Evolutionary conservation across 805 yeast genomes (phyloP).

Genomic region (Metschnikowia henanensis): DNA sequence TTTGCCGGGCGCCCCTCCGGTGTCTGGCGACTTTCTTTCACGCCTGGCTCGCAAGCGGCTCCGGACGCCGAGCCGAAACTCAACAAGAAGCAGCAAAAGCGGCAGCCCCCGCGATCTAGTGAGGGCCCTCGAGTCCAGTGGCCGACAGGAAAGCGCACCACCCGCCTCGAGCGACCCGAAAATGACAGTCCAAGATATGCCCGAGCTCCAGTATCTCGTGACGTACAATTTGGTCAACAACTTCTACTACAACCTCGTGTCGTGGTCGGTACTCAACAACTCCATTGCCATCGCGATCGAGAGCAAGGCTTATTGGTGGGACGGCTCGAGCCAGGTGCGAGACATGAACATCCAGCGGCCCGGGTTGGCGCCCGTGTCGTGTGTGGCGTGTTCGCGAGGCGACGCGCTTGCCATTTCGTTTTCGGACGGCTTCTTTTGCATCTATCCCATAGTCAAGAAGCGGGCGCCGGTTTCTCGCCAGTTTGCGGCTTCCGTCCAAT

Average conservation of each 20-base stretch:
- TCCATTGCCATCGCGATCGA: slow-evolving; percentile 69
- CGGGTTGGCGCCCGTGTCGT: slow-evolving; percentile 40
- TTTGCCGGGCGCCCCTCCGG: background rate
- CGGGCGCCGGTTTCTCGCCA: slow-evolving; percentile 31
- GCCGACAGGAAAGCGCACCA: background rate
- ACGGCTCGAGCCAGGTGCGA: slow-evolving; percentile 42
- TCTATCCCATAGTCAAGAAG: slow-evolving; percentile 34
- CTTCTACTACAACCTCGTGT: slow-evolving; percentile 70
- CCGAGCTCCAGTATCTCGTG: slow-evolving; percentile 19
- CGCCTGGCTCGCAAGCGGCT: background rate
- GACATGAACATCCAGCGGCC: slow-evolving; percentile 38
- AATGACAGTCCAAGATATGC: slow-evolving; percentile 2
- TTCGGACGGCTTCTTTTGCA: slow-evolving; percentile 50
- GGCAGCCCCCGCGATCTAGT: slow-evolving; percentile 6
- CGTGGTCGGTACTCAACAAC: slow-evolving; percentile 60
- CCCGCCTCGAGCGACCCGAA: background rate
- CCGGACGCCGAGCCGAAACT: slow-evolving; percentile 5
- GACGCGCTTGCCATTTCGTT: slow-evolving; percentile 57
- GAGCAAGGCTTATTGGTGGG: slow-evolving; percentile 61
- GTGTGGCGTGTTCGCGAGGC: slow-evolving; percentile 54
- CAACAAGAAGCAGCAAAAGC: slow-evolving; percentile 4
- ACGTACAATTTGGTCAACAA: slow-evolving; percentile 60
- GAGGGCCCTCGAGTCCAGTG: slow-evolving; percentile 2
- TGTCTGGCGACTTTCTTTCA: background rate
- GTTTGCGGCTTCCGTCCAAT: slow-evolving; percentile 38